Percentiles rank a stretch among this genome's conserved stretches.
Evolutionary conservation across 768 basidiomycete species (phyloP).

Genomic region (Cubamyces lactineus): DNA sequence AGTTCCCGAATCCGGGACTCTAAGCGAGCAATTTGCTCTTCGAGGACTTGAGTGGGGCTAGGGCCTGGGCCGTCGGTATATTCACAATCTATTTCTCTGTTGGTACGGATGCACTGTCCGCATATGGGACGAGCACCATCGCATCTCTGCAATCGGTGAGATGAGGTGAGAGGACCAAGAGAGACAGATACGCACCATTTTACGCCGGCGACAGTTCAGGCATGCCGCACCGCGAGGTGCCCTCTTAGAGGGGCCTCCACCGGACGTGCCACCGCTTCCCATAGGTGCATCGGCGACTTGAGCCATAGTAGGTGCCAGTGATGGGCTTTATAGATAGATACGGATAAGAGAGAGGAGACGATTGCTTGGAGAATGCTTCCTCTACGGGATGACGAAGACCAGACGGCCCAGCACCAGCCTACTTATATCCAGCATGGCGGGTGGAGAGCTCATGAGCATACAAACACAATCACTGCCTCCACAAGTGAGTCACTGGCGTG

Average conservation of each 20-base stretch:
- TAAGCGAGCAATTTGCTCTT: constrained; percentile 61
- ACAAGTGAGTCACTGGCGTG: constrained; percentile 18
- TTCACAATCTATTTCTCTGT: constrained; percentile 61
- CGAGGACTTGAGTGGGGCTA: constrained; percentile 62
- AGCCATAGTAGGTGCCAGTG: constrained; percentile 8
- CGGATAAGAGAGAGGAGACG: not conserved
- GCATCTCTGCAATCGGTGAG: constrained; percentile 53
- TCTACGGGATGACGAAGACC: not conserved
- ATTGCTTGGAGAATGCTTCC: not conserved
- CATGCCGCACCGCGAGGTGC: constrained; percentile 35
- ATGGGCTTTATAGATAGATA: not conserved
- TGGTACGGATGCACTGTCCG: constrained; percentile 62
- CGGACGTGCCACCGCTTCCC: not conserved
- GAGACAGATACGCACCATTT: constrained; percentile 25
- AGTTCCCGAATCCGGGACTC: constrained; percentile 51
- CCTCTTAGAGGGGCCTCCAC: constrained; percentile 19
- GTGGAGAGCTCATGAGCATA: not conserved
- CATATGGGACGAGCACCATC: constrained; percentile 67
- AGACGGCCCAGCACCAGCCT: not conserved
- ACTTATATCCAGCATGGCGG: constrained; percentile 6
- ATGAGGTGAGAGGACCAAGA: not conserved
- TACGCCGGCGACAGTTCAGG: constrained; percentile 33
- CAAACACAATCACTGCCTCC: constrained; percentile 9
- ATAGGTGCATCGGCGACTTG: constrained; percentile 1
- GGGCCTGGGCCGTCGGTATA: constrained; percentile 67